Conservation (phyloP, 2,329 filamentous ascomycete species). For the Dendryphion nanum region DNA sequence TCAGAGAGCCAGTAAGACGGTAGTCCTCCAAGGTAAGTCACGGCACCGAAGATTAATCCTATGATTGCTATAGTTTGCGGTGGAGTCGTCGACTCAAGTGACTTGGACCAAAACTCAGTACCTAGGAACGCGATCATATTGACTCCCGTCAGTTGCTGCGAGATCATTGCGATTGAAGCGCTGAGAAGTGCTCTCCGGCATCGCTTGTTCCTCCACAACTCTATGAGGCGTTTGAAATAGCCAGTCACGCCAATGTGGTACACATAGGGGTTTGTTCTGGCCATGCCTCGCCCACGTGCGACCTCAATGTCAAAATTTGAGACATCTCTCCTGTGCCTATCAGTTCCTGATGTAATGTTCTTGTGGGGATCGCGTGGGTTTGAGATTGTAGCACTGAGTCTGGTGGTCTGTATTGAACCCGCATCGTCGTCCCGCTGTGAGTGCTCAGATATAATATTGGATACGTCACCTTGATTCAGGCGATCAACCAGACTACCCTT, state of each 20-base stretch:
- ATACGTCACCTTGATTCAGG: slow-evolving; percentile 5
- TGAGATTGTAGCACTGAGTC: not conserved
- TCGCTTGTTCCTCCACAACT: slow-evolving; percentile 16
- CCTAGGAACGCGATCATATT: slow-evolving; percentile 15
- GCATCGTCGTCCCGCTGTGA: not conserved
- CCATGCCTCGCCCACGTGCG: not conserved
- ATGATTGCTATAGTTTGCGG: slow-evolving; percentile 14
- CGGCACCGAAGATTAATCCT: slow-evolving; percentile 16
- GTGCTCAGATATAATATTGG: not conserved
- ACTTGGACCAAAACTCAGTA: slow-evolving; percentile 11
- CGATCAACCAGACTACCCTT: slow-evolving; percentile 11
- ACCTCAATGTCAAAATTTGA: slow-evolving; percentile 11
- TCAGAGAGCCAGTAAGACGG: slow-evolving; percentile 21
- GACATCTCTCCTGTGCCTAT: slow-evolving; percentile 5
- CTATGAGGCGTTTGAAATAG: slow-evolving; percentile 14
- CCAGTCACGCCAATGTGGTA: slow-evolving; percentile 23
- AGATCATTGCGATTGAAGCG: slow-evolving; percentile 18
- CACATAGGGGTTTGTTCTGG: slow-evolving; percentile 14
- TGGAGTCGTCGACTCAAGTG: not conserved
- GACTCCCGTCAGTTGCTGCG: slow-evolving; percentile 12
- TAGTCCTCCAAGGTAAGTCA: slow-evolving; percentile 17
- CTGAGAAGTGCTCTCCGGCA: slow-evolving; percentile 16
- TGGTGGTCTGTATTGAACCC: not conserved
- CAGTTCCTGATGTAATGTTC: not conserved
- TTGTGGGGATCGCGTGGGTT: not conserved